Conservation (phyloP, 2,329 filamentous ascomycete species). For the Pseudogymnoascus sp. region DNA sequence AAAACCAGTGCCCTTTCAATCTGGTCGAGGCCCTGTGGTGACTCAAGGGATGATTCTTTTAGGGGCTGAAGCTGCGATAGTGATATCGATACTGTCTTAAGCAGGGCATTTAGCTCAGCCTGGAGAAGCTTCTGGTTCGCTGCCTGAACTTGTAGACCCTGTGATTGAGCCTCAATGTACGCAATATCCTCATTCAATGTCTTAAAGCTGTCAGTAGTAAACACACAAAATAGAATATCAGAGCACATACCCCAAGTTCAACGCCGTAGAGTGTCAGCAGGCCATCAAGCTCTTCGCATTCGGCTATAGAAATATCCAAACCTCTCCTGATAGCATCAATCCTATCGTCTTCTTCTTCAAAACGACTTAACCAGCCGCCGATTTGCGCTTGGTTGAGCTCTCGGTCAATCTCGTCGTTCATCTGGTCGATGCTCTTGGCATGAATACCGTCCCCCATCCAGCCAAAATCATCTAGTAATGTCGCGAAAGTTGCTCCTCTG, state of each 20-base stretch:
- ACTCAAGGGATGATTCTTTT: slow-evolving; percentile 64
- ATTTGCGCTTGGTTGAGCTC: slow-evolving; percentile 88
- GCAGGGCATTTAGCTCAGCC: slow-evolving; percentile 78
- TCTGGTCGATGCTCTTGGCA: slow-evolving; percentile 65
- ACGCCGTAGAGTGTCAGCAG: slow-evolving; percentile 90
- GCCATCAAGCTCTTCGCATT: slow-evolving; percentile 94
- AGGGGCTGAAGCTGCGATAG: slow-evolving; percentile 66
- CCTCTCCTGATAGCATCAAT: slow-evolving; percentile 78
- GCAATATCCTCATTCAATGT: slow-evolving; percentile 92
- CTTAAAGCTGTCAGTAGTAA: slow-evolving; percentile 42
- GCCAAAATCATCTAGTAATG: slow-evolving; percentile 76
- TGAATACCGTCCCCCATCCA: slow-evolving; percentile 76
- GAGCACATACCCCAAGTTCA: slow-evolving; percentile 67
- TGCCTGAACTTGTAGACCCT: slow-evolving; percentile 93
- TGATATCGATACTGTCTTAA: slow-evolving; percentile 86
- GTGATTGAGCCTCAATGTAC: slow-evolving; percentile 94
- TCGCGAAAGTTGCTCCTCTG: slow-evolving; percentile 70
- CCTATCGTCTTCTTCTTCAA: slow-evolving; percentile 80
- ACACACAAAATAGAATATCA: neutral
- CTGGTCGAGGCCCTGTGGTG: slow-evolving; percentile 59
- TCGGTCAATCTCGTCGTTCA: slow-evolving; percentile 75
- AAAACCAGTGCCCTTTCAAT: slow-evolving; percentile 71
- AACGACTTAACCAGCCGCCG: slow-evolving; percentile 80
- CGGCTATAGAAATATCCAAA: slow-evolving; percentile 81
- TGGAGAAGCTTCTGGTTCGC: slow-evolving; percentile 90